phyloP scores from a whole-genome alignment of 1,284 basidiomycete species.

The Irpex sp. region DNA sequence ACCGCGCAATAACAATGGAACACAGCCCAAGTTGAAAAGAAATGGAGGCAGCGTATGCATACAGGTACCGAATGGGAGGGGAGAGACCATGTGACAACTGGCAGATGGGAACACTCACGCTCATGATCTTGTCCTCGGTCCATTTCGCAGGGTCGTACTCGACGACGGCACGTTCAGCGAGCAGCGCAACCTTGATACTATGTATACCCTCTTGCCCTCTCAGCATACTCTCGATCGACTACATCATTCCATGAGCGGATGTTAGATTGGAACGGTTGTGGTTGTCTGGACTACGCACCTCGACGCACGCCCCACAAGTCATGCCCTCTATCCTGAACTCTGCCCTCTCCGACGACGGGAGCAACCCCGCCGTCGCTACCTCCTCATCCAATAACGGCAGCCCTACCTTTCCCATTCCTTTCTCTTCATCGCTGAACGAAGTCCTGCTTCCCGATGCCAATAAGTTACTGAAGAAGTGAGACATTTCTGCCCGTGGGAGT shows the following conservation, averaged over 20 bases:
- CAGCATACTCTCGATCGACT: slow-evolving; percentile 96
- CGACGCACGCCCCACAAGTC: slow-evolving; percentile 90
- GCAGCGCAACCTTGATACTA: slow-evolving; percentile 87
- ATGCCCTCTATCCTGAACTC: slow-evolving; percentile 86
- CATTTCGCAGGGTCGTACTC: slow-evolving; percentile 85
- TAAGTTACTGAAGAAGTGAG: slow-evolving; percentile 28
- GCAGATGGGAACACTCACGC: slow-evolving; percentile 41
- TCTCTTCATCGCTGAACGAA: slow-evolving; percentile 15
- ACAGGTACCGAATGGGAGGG: not conserved
- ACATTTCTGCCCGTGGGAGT: slow-evolving; percentile 16
- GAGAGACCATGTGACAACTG: not conserved
- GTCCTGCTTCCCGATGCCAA: slow-evolving; percentile 24
- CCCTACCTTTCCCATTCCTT: slow-evolving; percentile 25
- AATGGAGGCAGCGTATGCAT: not conserved
- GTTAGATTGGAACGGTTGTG: not conserved
- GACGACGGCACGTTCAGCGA: slow-evolving; percentile 90
- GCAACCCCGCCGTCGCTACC: slow-evolving; percentile 28
- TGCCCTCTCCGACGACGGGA: slow-evolving; percentile 40
- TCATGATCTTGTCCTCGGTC: slow-evolving; percentile 76
- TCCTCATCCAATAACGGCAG: slow-evolving; percentile 31
- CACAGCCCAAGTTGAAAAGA: not conserved
- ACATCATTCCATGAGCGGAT: not conserved
- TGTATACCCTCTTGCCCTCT: slow-evolving; percentile 80
- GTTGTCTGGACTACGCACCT: slow-evolving; percentile 46
- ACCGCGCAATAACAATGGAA: too few species aligned